phyloP scores from a whole-genome alignment of 768 basidiomycete species.

The Xerocomellus dryophilus region DNA sequence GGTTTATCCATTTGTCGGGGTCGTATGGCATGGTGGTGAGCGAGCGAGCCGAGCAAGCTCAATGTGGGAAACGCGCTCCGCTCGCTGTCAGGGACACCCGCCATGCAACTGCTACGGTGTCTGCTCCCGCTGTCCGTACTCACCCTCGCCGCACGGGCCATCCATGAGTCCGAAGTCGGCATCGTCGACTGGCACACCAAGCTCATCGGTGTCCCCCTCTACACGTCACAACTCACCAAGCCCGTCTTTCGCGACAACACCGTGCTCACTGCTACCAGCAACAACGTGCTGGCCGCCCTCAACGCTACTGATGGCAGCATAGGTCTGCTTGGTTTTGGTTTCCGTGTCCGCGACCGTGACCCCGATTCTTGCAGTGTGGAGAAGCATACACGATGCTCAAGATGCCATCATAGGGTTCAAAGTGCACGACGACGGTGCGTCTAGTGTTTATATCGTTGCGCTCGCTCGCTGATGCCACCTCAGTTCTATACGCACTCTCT shows the following conservation, averaged over 20 bases:
- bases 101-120: constrained; percentile 20
- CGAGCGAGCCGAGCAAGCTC: not conserved
- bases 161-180: constrained; percentile 75
- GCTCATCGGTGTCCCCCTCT: constrained; percentile 69
- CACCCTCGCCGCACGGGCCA: constrained; percentile 38
- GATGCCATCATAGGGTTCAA: constrained; percentile 70
- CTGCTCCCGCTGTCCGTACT: constrained; percentile 17
- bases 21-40: constrained; percentile 34
- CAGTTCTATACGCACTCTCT: constrained; percentile 72
- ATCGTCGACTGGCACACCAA: constrained; percentile 85
- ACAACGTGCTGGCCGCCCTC: constrained; percentile 77
- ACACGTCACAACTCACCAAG: constrained; percentile 45
- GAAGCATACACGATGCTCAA: constrained; percentile 66
- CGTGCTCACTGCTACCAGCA: constrained; percentile 64
- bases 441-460: not conserved
- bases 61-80: constrained; percentile 13
- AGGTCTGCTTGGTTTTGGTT: constrained; percentile 41
- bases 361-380: constrained; percentile 57
- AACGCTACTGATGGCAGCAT: constrained; percentile 65
- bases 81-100: not conserved
- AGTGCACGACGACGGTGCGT: constrained; percentile 53
- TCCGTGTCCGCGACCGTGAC: constrained; percentile 3
- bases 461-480: not conserved
- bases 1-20: constrained; percentile 84
- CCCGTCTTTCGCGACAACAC: constrained; percentile 61